Evolutionary conservation across 345 rosid genomes (phyloP).

Genomic region (Eutrema yunnanense): DNA sequence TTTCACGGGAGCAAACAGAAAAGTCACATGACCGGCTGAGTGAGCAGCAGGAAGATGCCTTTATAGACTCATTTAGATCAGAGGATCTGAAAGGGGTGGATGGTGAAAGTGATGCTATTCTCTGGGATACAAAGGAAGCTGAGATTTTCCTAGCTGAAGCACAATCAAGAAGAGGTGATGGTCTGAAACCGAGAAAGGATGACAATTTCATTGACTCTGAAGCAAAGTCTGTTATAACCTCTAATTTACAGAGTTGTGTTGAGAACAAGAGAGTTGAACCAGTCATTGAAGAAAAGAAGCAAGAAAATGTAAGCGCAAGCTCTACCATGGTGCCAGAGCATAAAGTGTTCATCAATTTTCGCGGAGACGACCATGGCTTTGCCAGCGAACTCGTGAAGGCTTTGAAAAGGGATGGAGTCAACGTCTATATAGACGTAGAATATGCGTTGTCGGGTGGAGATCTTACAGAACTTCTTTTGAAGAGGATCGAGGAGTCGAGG

Average conservation of each 20-base stretch:
- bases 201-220: background rate
- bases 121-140: background rate
- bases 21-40: no score
- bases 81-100: background rate
- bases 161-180: no score
- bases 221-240: background rate
- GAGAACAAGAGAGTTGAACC: background rate
- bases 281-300: background rate
- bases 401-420: background rate
- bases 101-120: background rate
- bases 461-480: background rate
- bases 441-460: background rate
- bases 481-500: constrained; percentile 5
- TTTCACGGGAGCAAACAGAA: no score
- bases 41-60: no score
- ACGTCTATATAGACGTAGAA: background rate
- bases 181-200: no score
- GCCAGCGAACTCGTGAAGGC: background rate
- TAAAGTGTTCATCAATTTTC: no score
- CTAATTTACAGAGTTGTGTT: background rate
- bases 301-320: no score
- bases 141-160: no score
- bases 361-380: no score
- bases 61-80: no score
- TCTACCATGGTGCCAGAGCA: no score